Base-by-base conservation (phyloP, 306 rosid genomes). In the Corylus heterophylla region DNA sequence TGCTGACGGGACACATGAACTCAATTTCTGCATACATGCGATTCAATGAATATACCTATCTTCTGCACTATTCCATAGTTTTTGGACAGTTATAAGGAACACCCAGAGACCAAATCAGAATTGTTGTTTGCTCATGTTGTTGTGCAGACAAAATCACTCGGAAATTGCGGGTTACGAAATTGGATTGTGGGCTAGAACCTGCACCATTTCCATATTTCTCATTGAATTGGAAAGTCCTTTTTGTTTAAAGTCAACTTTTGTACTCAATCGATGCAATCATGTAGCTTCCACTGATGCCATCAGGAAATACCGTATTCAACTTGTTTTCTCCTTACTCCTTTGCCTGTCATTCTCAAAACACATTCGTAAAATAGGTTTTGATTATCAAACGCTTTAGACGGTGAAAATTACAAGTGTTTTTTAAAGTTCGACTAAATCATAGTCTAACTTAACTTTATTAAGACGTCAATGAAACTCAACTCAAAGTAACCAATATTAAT, bases 11-110 rank as follows among this genome's bases (percentile, higher is more conserved):
- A 31, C 79, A 31, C 87, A 86, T 22, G 25, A 22, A 22, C 25
- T 22, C 25, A 22, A 22, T 22, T 22, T 22, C 25, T 22, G 25
- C 25, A 22, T 22, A 22, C 25, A 22, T 89, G 87, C 80, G 90
- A 82, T 77, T 54, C 69, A 77, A 78, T 77, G 77, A 71, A 54
- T 77, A 39, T n/a, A 35, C 37, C 42, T 63, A 3, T 67, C 69
- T 47, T 16, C 11, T 52, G 16, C 17, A 35, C 8, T 8, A 42
- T 42, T 42, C 45, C 45, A 42, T 6, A 5, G 45, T 5, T 42
- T 42, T 42, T 42, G 8, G 5, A 49, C 52, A 11, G 11, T 2
- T 3, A 49, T 11, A 11, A 49, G 52, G 14, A 49, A 49, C 52
- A 49, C 52, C 52, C 52, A 49, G 14, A 42, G 8, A 42, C 45